Conservation (phyloP, 495 filamentous ascomycete genomes). For the Glarea lozoyensis region DNA sequence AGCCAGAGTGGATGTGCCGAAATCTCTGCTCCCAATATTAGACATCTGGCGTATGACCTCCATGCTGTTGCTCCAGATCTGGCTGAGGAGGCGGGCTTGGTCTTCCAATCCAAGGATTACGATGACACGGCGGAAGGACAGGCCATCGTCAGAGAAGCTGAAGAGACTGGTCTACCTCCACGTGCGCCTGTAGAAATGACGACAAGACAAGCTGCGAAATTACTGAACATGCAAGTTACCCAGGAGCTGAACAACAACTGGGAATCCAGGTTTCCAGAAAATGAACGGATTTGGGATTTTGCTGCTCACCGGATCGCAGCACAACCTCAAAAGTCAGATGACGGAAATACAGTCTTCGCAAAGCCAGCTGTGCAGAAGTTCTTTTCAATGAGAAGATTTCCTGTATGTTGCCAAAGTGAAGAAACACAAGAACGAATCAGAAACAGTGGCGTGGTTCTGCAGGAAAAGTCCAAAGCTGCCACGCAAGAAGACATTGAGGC, state of each 20-base stretch:
- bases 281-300: slow-evolving; percentile 20
- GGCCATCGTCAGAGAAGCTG: no score
- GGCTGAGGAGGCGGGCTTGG: slow-evolving; percentile 5
- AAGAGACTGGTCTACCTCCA: no score
- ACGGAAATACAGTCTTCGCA: neutral
- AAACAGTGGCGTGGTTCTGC: slow-evolving; percentile 5
- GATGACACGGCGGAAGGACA: no score
- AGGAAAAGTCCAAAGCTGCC: neutral
- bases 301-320: slow-evolving; percentile 2
- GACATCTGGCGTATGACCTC: slow-evolving; percentile 9
- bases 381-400: slow-evolving; percentile 15
- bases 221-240: slow-evolving; percentile 16
- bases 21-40: neutral
- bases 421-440: slow-evolving; percentile 5
- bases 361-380: slow-evolving; percentile 1
- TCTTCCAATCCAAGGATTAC: neutral
- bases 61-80: slow-evolving; percentile 14
- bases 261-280: slow-evolving; percentile 18
- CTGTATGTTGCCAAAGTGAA: slow-evolving; percentile 8
- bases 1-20: neutral
- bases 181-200: no score
- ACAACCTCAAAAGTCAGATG: neutral
- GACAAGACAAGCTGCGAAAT: slow-evolving; percentile 3
- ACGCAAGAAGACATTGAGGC: neutral
- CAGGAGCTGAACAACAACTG: slow-evolving; percentile 20